Evolutionary conservation across 169 alveolate species (phyloP), one percentile per base, ranked within the genome.

Genomic region (Eimeria brunetti): DNA sequence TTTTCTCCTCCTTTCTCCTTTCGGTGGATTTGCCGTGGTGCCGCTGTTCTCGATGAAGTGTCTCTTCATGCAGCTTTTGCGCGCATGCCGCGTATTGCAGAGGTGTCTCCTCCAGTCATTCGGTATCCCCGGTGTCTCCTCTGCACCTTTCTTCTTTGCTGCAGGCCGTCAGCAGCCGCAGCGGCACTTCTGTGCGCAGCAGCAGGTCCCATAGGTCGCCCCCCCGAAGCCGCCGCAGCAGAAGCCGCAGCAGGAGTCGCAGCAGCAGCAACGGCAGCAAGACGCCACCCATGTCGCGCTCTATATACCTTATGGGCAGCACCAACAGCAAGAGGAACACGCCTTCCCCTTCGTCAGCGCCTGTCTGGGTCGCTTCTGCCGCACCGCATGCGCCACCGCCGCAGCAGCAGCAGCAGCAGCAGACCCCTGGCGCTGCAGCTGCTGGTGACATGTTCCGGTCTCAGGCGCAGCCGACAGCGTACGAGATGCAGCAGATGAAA

Each of bases 381-480:
- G 80, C 91, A 33, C 62, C 78, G 44, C 91, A 85, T 41, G 81
- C 62, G 14, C 91, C 58, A 62, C 75, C 30, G 78, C 91, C 58
- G 91, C 91, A 84, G 62, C 91, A 84, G 78, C 91, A 60, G 80
- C 91, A 51, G 44, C 80, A 36, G 60, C 90, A 83, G 90, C 90
- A 83, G 51, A 85, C 91, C 18, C 91, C 91, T 36, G 91, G 78
- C 41, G 51, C 53, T 38, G 78, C 41, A 1, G 64, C 83, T 41
- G 67, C 92, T 56, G 81, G 58, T 11, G 92, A 86, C 56, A 33
- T 62, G 44, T 86, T 60, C 51, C 81, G 81, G 58, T 49, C 81
- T 27, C 92, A 86, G 60, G 33, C 81, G 71, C 78, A 86, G 62
- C 92, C 92, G 67, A 41, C 92, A 5, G 62, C 92, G 64, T 86